These are phyloP conservation scores for Podaxis carcinomalis DNA, from an alignment of 768 basidiomycete genomes.

Conservation along the genomic window DNA sequence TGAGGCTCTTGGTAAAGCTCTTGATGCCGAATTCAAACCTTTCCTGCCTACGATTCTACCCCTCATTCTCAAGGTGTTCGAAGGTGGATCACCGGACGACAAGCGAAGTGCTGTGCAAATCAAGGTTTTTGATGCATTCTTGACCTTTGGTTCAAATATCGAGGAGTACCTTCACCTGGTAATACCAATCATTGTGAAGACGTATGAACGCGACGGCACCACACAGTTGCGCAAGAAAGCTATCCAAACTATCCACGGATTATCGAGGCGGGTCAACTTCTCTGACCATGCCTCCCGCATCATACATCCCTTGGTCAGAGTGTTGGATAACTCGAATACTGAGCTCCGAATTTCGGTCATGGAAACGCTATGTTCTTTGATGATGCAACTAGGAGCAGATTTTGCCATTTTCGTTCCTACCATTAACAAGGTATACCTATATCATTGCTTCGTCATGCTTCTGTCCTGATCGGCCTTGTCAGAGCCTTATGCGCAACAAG, in stretches of 20 bases:
- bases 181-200: conserved; percentile 89
- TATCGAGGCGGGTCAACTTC: conserved; percentile 93
- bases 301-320: conserved; percentile 90
- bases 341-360: conserved; percentile 85
- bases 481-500: conserved; percentile 75
- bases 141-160: conserved; percentile 93
- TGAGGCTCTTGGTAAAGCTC: conserved; percentile 86
- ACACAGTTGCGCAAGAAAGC: conserved; percentile 80
- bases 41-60: conserved; percentile 90
- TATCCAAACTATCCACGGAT: conserved; percentile 84
- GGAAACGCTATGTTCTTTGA: conserved; percentile 89
- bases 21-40: conserved; percentile 97
- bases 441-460: neutral
- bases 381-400: conserved; percentile 91
- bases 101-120: conserved; percentile 75
- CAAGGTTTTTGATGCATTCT: conserved; percentile 91
- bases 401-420: conserved; percentile 98
- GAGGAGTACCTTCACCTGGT: conserved; percentile 98
- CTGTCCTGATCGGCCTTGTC: neutral
- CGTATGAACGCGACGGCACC: conserved; percentile 83
- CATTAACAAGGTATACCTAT: conserved; percentile 74
- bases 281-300: conserved; percentile 97
- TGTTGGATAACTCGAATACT: conserved; percentile 67
- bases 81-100: conserved; percentile 65
- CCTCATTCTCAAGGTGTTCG: conserved; percentile 85